These are phyloP conservation scores for Cercospora sp. DNA, from an alignment of 2,329 filamentous ascomycete genomes.

Conservation along the genomic window DNA sequence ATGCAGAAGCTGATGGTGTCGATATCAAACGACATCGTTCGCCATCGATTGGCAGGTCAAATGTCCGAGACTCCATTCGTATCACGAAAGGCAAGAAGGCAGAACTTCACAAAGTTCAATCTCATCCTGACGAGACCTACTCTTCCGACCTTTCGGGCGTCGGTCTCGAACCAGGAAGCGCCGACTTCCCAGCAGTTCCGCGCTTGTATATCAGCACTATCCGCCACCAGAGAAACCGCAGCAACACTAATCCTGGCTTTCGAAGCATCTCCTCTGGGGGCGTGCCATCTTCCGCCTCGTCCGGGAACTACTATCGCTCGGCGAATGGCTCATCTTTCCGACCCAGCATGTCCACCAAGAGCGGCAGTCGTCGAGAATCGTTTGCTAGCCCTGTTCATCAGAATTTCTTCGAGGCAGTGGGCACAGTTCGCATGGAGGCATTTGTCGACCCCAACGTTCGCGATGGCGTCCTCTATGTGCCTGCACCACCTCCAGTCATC, in stretches of 20 bases:
- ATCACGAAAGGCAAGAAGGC: constrained; percentile 69
- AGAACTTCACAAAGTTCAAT: constrained; percentile 24
- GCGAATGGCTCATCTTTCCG: constrained; percentile 30
- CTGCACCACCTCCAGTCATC: constrained; percentile 31
- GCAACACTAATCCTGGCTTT: constrained; percentile 83
- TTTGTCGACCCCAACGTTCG: constrained; percentile 66
- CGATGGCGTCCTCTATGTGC: constrained; percentile 38
- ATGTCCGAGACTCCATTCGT: constrained; percentile 85
- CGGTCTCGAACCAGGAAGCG: constrained; percentile 53
- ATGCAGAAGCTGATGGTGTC: constrained; percentile 30
- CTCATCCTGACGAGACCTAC: constrained; percentile 21
- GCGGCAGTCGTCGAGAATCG: constrained; percentile 32
- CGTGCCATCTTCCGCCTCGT: constrained; percentile 43
- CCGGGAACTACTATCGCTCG: constrained; percentile 23
- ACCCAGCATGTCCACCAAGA: constrained; percentile 31
- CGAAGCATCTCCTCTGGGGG: constrained; percentile 69
- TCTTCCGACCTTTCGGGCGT: constrained; percentile 11
- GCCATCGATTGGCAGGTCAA: constrained; percentile 47
- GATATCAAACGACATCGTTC: constrained; percentile 36
- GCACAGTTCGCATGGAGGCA: constrained; percentile 94
- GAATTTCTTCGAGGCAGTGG: constrained; percentile 82
- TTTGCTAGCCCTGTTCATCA: constrained; percentile 33
- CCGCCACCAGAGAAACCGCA: constrained; percentile 77
- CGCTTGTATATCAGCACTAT: constrained; percentile 64
- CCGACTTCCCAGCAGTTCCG: constrained; percentile 71